Percentiles rank a stretch among this genome's conserved stretches.
These are phyloP conservation scores for Colletotrichum abscissum DNA, from an alignment of 2,329 filamentous ascomycete species.

Conservation along the genomic window DNA sequence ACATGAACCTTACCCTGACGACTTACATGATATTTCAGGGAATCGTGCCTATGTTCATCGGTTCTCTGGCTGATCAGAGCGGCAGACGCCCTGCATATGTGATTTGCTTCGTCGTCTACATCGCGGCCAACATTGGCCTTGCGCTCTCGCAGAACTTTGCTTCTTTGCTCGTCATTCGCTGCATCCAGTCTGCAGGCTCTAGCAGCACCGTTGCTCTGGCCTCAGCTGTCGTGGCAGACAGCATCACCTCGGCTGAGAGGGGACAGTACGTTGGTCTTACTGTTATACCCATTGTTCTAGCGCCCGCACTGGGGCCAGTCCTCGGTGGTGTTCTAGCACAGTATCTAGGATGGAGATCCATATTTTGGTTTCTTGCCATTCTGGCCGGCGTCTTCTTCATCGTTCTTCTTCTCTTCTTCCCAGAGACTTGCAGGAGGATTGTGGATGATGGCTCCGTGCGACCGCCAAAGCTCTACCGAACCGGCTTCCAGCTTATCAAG, in stretches of 20 bases:
- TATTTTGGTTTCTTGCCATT: constrained; percentile 51
- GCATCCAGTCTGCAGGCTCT: constrained; percentile 64
- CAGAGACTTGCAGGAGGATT: constrained; percentile 58
- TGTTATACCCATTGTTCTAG: constrained; percentile 54
- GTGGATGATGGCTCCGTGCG: constrained; percentile 65
- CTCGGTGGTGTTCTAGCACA: constrained; percentile 53
- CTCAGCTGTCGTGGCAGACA: constrained; percentile 72
- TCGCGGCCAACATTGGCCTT: constrained; percentile 56
- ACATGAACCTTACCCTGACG: constrained; percentile 64
- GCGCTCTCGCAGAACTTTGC: constrained; percentile 62
- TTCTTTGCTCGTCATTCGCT: constrained; percentile 67
- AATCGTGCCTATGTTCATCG: constrained; percentile 63
- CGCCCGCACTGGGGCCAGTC: constrained; percentile 55
- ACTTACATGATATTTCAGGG: constrained; percentile 72
- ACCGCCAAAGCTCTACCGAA: constrained; percentile 51
- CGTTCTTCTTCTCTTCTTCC: constrained; percentile 51
- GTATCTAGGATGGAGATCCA: constrained; percentile 54
- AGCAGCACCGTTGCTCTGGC: constrained; percentile 73
- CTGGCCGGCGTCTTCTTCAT: constrained; percentile 47
- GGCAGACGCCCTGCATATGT: constrained; percentile 52
- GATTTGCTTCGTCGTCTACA: constrained; percentile 46
- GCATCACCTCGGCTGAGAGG: constrained; percentile 63
- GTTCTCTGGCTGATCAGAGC: constrained; percentile 56
- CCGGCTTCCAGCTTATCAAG: constrained; percentile 42
- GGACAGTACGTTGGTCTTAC: constrained; percentile 54